Percentiles rank a stretch among this genome's conserved stretches.
phyloP scores from a whole-genome alignment of 768 basidiomycete species.

The Auricularia heimuer region DNA sequence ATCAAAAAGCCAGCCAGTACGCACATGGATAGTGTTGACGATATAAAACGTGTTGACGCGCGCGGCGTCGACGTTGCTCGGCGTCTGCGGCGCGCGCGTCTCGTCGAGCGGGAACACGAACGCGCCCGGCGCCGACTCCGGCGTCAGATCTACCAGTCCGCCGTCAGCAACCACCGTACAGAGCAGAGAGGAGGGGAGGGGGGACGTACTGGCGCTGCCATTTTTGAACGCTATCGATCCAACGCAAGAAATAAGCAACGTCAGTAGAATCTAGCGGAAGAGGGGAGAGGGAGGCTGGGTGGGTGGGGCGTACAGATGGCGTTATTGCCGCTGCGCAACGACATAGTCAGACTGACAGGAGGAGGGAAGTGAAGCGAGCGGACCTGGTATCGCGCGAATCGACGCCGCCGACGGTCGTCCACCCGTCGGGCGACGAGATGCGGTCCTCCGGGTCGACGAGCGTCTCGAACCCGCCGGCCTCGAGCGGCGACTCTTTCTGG shows the following conservation, averaged over 20 bases:
- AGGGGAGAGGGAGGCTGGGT: not conserved
- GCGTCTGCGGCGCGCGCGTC: conserved; percentile 29
- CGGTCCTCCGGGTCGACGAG: conserved; percentile 45
- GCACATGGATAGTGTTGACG: conserved; percentile 46
- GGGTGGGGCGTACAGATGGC: not conserved
- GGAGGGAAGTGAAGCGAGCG: no score
- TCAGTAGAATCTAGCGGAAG: not conserved
- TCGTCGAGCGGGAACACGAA: conserved; percentile 32
- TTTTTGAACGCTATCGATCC: not conserved
- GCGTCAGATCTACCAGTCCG: conserved; percentile 14
- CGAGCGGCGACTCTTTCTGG: conserved; percentile 38
- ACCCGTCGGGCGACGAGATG: conserved; percentile 44
- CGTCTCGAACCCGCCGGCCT: conserved; percentile 34
- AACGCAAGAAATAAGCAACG: not conserved
- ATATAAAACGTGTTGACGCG: conserved; percentile 43
- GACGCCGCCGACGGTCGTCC: conserved; percentile 35
- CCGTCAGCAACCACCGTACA: not conserved
- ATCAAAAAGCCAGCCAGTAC: not conserved
- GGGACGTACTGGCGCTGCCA: not conserved
- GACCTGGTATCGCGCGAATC: conserved; percentile 11
- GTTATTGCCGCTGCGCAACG: not conserved
- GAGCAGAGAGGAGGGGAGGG: not conserved
- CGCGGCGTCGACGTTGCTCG: conserved; percentile 43
- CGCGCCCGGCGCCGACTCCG: conserved; percentile 28
- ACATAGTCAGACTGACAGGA: no score